Conservation (phyloP, 2,329 filamentous ascomycete species). For the Coniochaeta hoffmannii region DNA sequence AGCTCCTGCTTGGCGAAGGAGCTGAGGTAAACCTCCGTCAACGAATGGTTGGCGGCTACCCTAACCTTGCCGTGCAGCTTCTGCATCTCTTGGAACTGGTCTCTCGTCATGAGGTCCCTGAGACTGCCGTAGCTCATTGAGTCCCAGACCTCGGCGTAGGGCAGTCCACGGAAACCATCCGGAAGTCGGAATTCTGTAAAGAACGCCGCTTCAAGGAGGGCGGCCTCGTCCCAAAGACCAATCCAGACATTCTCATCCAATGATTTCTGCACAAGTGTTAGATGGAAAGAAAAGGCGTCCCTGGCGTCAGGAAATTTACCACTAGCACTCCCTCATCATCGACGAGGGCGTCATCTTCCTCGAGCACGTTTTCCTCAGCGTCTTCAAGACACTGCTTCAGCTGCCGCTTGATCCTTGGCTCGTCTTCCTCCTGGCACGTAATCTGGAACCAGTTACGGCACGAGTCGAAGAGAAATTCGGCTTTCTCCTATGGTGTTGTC, state of each 20-base stretch:
- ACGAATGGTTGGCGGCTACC: background rate
- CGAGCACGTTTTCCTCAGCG: background rate
- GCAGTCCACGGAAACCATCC: background rate
- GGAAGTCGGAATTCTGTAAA: background rate
- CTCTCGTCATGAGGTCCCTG: background rate
- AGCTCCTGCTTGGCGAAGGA: background rate
- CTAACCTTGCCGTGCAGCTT: background rate
- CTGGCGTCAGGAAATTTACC: background rate
- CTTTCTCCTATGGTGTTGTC: background rate
- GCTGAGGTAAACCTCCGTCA: background rate
- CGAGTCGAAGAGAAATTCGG: background rate
- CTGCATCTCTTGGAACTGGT: background rate
- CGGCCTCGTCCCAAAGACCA: background rate
- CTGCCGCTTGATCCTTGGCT: background rate
- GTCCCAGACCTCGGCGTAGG: background rate
- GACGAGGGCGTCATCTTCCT: background rate
- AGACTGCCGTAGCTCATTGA: background rate
- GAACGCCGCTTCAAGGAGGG: background rate
- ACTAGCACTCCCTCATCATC: background rate
- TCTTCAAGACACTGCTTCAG: background rate
- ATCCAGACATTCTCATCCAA: background rate
- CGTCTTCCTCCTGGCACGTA: background rate
- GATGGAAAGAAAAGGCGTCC: background rate
- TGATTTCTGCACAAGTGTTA: background rate
- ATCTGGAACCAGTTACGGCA: background rate